Conservation (phyloP, 345 rosid genomes). For the Arabidopsis suecica region DNA sequence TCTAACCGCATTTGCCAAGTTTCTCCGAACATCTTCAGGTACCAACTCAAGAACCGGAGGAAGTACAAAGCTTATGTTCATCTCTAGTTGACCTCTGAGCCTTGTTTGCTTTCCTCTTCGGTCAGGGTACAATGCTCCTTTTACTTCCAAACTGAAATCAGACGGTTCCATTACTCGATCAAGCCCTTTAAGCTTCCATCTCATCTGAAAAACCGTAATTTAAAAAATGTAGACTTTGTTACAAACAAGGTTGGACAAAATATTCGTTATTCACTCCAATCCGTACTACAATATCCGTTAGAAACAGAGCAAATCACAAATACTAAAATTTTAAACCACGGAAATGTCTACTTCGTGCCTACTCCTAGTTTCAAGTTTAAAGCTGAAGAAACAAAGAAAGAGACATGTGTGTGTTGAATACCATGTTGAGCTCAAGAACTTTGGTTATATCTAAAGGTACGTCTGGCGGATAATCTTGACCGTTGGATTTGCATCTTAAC, state of each 20-base stretch:
- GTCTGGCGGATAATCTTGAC: constrained; percentile 69
- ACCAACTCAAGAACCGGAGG: constrained; percentile 76
- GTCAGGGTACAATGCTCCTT: constrained; percentile 71
- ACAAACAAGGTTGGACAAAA: neutral
- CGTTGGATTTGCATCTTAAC: constrained; percentile 66
- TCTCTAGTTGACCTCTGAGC: constrained; percentile 79
- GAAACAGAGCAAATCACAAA: neutral
- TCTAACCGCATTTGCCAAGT: constrained; percentile 68
- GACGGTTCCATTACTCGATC: constrained; percentile 61
- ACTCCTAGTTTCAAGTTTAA: neutral
- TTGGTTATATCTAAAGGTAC: constrained; percentile 65
- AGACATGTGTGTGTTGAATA: constrained; percentile 31
- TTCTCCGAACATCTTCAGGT: constrained; percentile 68
- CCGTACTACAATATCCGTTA: neutral
- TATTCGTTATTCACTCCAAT: too few species aligned
- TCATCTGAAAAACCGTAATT: constrained; percentile 49
- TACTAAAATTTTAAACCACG: neutral
- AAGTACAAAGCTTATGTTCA: constrained; percentile 73
- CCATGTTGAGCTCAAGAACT: constrained; percentile 79
- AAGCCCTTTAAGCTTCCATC: constrained; percentile 91
- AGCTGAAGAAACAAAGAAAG: neutral
- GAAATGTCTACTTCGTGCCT: neutral
- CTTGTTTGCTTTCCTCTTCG: constrained; percentile 54
- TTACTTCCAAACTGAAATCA: constrained; percentile 66
- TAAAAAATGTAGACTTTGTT: neutral